Conservation (phyloP, 768 basidiomycete genomes). For the Tylopilus plumbeoviolaceoides region DNA sequence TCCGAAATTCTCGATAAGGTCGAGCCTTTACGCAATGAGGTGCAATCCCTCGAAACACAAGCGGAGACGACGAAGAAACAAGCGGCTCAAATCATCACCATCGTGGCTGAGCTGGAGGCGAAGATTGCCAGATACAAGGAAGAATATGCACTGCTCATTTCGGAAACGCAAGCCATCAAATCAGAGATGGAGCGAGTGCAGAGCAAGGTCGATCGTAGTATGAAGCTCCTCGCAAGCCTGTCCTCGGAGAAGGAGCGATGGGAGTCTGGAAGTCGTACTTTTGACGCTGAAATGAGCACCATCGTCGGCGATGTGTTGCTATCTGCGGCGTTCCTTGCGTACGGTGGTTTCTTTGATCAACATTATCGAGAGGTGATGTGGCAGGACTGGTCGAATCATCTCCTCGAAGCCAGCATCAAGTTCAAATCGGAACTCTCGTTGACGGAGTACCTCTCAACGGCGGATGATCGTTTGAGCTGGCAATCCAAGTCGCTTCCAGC, state of each 20-base stretch:
- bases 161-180: slow-evolving; percentile 96
- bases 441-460: slow-evolving; percentile 94
- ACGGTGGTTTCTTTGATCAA: slow-evolving; percentile 98
- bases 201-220: slow-evolving; percentile 93
- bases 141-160: slow-evolving; percentile 94
- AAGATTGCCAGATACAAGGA: too few relatives aligned
- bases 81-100: slow-evolving; percentile 82
- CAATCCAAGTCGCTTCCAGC: slow-evolving; percentile 94
- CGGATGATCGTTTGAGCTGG: slow-evolving; percentile 94
- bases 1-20: slow-evolving; percentile 95
- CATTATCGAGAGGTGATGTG: slow-evolving; percentile 96
- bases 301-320: slow-evolving; percentile 96
- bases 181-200: slow-evolving; percentile 97
- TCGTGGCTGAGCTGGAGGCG: slow-evolving; percentile 88
- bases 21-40: slow-evolving; percentile 93
- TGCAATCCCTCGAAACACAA: slow-evolving; percentile 88
- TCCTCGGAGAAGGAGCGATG: slow-evolving; percentile 89
- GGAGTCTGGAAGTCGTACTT: slow-evolving; percentile 92
- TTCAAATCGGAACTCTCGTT: slow-evolving; percentile 91
- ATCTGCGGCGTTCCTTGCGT: slow-evolving; percentile 94
- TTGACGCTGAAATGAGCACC: slow-evolving; percentile 97
- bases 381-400: slow-evolving; percentile 91
- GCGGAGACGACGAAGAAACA: slow-evolving; percentile 93
- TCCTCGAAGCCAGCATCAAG: slow-evolving; percentile 84
- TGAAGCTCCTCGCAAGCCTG: slow-evolving; percentile 90